Conservation (phyloP, 768 basidiomycete species). For the Suillus variegatus region DNA sequence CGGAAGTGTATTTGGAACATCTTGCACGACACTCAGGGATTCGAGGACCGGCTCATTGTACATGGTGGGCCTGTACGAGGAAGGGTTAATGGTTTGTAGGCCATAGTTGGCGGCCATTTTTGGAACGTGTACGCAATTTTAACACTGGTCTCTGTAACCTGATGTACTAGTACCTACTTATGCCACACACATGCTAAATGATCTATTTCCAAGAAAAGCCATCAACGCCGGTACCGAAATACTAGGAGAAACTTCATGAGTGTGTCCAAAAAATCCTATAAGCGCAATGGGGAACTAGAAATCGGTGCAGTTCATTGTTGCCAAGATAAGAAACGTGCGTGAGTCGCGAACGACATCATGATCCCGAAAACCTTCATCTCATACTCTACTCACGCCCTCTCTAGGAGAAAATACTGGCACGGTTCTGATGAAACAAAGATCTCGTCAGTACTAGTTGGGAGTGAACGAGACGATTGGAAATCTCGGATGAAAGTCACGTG, state of each 20-base stretch:
- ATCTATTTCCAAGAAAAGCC: not conserved
- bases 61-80: slow-evolving; percentile 58
- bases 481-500: not conserved
- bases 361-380: not conserved
- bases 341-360: not conserved
- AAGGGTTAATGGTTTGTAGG: slow-evolving; percentile 54
- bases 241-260: not conserved
- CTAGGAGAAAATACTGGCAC: slow-evolving; percentile 40
- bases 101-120: slow-evolving; percentile 20
- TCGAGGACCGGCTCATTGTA: slow-evolving; percentile 49
- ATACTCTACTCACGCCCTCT: slow-evolving; percentile 1
- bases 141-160: not conserved
- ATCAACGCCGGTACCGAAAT: not conserved
- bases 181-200: not conserved
- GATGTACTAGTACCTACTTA: not conserved
- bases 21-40: slow-evolving; percentile 56
- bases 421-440: slow-evolving; percentile 18
- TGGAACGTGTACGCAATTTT: not conserved
- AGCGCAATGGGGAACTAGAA: not conserved
- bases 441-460: not conserved
- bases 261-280: not conserved
- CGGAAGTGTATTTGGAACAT: slow-evolving; percentile 58
- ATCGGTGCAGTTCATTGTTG: not conserved
- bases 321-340: not conserved
- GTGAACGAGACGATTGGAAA: not conserved